Percentiles rank a stretch among this genome's conserved stretches.
Evolutionary conservation across 768 basidiomycete species (phyloP).

Genomic region (Clathrus columnatus): DNA sequence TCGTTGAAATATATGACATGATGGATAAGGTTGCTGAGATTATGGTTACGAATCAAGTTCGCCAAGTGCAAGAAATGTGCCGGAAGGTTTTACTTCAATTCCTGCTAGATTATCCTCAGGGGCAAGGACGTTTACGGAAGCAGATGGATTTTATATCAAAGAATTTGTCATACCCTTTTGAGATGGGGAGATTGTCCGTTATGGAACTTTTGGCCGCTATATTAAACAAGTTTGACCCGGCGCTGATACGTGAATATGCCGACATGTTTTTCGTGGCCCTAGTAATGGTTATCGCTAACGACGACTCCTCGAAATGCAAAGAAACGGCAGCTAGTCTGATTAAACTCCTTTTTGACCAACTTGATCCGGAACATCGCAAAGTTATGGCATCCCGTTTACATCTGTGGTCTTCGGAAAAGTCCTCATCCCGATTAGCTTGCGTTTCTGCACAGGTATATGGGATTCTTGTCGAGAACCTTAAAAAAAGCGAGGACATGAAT

Average conservation of each 20-base stretch:
- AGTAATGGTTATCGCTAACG: conserved; percentile 90
- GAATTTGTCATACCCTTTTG: conserved; percentile 84
- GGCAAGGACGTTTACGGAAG: conserved; percentile 77
- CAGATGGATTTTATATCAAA: conserved; percentile 89
- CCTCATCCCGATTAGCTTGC: conserved; percentile 52
- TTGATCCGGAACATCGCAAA: conserved; percentile 51
- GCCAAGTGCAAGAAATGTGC: conserved; percentile 85
- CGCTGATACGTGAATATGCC: conserved; percentile 66
- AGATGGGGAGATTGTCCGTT: conserved; percentile 87
- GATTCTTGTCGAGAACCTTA: conserved; percentile 63
- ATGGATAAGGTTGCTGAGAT: conserved; percentile 91
- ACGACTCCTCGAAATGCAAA: conserved; percentile 81
- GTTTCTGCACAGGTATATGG: conserved; percentile 81
- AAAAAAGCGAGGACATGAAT: conserved; percentile 37
- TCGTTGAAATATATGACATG: conserved; percentile 93
- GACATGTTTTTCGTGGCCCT: conserved; percentile 87
- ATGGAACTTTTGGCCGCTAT: conserved; percentile 86
- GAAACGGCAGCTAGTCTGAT: conserved; percentile 82
- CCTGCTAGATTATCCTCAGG: conserved; percentile 94
- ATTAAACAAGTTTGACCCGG: conserved; percentile 72
- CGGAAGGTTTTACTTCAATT: conserved; percentile 87
- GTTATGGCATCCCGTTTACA: conserved; percentile 63
- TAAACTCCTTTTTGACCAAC: conserved; percentile 61
- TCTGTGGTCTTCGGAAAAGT: conserved; percentile 62
- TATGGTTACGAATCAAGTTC: conserved; percentile 88